Evolutionary conservation across 2,329 filamentous ascomycete genomes (phyloP), one percentile per base, ranked within the genome.

Genomic region (Aspergillus quadricinctus): DNA sequence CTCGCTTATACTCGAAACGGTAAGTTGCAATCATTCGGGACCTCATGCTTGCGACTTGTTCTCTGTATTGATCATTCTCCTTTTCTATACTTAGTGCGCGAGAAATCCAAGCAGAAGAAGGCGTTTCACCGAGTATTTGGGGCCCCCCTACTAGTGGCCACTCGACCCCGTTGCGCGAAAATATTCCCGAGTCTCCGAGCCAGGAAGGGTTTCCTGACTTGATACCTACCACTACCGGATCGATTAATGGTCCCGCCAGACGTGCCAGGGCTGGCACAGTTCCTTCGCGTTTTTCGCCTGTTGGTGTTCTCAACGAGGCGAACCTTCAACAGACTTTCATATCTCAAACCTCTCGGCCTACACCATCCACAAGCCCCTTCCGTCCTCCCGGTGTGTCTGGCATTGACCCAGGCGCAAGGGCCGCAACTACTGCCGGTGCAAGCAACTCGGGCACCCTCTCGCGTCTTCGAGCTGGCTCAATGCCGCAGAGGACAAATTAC

Each of bases 51-150:
- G 31, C 29, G 50, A 10, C 11, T 35, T 25, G 27, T 28, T 19
- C 43, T 17, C 11, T 53, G 48, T 41, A 53, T 59, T 61, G 55
- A 64, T 59, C 8, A 9, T 40, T 49, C 21, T n/a, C 19, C 21
- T 55, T 48, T 49, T 51, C 35, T 54, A n/a, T 43, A 49, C 25
- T 53, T 68, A 96, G 93, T 71, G 92, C 94, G 64, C 85, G 94
- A 73, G 94, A 99, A 76, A 97, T 97, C 60, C 93, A 97, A 78
- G 92, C 92, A 54, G 92, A 97, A 78, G 93, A 97, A 82, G 92
- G 92, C 52, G 82, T 96, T 80, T 71, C 87, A 81, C 69, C 82
- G 84, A 74, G 87, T 69, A 88, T 88, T 46, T 97, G 94, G 94
- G 92, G 94, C 10, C 93, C 94, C 63, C 93, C 94, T 50, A 96